These are phyloP conservation scores for Lentinula sp. DNA, from an alignment of 768 basidiomycete genomes.

Conservation along the genomic window DNA sequence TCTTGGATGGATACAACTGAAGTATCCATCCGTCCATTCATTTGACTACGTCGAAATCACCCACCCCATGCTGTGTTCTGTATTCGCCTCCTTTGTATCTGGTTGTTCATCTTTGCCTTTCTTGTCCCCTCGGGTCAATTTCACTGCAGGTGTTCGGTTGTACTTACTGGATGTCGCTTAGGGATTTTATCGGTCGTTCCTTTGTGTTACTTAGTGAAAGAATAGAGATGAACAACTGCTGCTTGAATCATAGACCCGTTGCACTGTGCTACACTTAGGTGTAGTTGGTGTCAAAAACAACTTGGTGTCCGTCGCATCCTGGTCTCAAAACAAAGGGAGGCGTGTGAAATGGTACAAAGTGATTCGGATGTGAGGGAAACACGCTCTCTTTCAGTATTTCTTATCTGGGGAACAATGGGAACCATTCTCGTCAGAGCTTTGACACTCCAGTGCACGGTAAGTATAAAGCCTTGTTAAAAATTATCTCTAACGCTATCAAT, in stretches of 20 bases:
- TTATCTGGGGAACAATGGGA: neutral
- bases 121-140: conserved; percentile 19
- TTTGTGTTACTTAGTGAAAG: conserved; percentile 45
- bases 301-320: no score
- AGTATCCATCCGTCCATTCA: conserved; percentile 44
- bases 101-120: conserved; percentile 17
- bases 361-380: neutral
- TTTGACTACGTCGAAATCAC: conserved; percentile 15
- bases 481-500: neutral
- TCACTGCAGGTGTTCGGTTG: conserved; percentile 21
- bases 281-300: no score
- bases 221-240: conserved; percentile 54
- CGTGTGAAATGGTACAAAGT: neutral
- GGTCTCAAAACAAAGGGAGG: no score
- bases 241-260: conserved; percentile 18
- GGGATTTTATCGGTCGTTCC: conserved; percentile 49
- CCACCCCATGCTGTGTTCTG: conserved; percentile 6
- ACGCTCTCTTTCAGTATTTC: no score
- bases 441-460: neutral
- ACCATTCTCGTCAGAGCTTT: neutral
- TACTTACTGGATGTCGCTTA: conserved; percentile 19
- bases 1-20: conserved; percentile 25
- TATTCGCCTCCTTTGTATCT: conserved; percentile 24
- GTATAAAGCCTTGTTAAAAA: neutral
- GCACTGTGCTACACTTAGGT: no score